These are phyloP conservation scores for Pythium biforme DNA, from an alignment of 352 stramenopile species.

Conservation along the genomic window DNA sequence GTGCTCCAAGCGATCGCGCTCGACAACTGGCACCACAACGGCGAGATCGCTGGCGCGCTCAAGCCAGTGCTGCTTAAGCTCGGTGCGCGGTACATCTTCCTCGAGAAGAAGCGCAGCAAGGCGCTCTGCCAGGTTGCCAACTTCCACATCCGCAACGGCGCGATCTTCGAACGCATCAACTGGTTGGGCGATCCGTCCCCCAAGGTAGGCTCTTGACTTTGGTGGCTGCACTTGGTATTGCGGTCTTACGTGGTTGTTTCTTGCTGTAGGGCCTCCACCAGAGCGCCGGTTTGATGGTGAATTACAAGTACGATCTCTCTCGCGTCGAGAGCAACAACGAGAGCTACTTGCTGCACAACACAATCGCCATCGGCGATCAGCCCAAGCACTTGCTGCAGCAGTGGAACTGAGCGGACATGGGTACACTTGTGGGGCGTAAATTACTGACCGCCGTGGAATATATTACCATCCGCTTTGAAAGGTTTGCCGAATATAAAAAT, in stretches of 20 bases:
- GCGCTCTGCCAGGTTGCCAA: constrained; percentile 81
- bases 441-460: background rate
- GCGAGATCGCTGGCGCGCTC: constrained; percentile 35
- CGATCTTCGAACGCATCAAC: constrained; percentile 85
- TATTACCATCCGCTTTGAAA: background rate
- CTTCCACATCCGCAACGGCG: constrained; percentile 84
- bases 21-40: constrained; percentile 52
- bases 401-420: constrained; percentile 1
- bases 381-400: constrained; percentile 46
- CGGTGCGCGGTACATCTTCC: constrained; percentile 67
- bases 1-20: constrained; percentile 45
- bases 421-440: background rate
- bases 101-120: constrained; percentile 82
- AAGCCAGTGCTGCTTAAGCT: constrained; percentile 69
- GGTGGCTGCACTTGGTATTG: background rate
- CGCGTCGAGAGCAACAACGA: constrained; percentile 82
- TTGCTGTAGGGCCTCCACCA: constrained; percentile 55
- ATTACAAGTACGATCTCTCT: constrained; percentile 85
- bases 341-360: constrained; percentile 77
- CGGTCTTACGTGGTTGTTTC: background rate
- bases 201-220: constrained; percentile 63
- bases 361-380: constrained; percentile 71
- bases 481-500: constrained; percentile 4
- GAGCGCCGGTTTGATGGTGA: constrained; percentile 83
- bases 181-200: constrained; percentile 75